These are phyloP conservation scores for Rosellinia necatrix DNA, from an alignment of 2,329 filamentous ascomycete species.

Conservation along the genomic window DNA sequence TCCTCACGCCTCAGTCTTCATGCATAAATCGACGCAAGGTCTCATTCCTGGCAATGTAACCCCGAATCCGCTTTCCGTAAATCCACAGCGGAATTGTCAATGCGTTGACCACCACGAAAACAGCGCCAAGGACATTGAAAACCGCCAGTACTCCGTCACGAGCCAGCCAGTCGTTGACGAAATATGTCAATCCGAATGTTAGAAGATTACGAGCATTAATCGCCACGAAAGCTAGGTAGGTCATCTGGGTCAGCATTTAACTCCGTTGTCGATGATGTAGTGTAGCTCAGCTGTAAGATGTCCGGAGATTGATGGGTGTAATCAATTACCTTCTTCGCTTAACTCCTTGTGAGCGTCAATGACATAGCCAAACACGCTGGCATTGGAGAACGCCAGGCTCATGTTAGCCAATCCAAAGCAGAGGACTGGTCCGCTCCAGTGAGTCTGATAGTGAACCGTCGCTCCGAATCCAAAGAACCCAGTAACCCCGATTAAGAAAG, in stretches of 20 bases:
- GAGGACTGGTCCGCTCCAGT: conserved; percentile 53
- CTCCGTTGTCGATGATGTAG: no score
- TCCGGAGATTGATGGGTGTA: no score
- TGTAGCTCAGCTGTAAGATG: no score
- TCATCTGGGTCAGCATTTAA: conserved; percentile 14
- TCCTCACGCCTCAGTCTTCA: conserved; percentile 30
- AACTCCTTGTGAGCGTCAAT: conserved; percentile 53
- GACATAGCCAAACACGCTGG: conserved; percentile 56
- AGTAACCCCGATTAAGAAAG: conserved; percentile 46
- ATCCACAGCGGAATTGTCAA: conserved; percentile 56
- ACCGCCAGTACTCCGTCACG: conserved; percentile 43
- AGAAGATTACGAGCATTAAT: conserved; percentile 55
- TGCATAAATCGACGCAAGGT: conserved; percentile 36
- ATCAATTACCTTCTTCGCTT: conserved; percentile 47
- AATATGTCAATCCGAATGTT: conserved; percentile 52
- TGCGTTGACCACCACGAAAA: conserved; percentile 50
- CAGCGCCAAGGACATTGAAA: conserved; percentile 45
- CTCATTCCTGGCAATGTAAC: conserved; percentile 48
- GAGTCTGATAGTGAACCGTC: conserved; percentile 49
- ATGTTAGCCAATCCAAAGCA: conserved; percentile 56
- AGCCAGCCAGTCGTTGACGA: conserved; percentile 47
- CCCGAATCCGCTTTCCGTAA: conserved; percentile 52
- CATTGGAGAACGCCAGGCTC: conserved; percentile 51
- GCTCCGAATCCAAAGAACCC: conserved; percentile 55
- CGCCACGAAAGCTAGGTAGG: conserved; percentile 49